These are phyloP conservation scores for Triticum timopheevii DNA, from an alignment of 176 grass and related monocot species.

Conservation along the genomic window DNA sequence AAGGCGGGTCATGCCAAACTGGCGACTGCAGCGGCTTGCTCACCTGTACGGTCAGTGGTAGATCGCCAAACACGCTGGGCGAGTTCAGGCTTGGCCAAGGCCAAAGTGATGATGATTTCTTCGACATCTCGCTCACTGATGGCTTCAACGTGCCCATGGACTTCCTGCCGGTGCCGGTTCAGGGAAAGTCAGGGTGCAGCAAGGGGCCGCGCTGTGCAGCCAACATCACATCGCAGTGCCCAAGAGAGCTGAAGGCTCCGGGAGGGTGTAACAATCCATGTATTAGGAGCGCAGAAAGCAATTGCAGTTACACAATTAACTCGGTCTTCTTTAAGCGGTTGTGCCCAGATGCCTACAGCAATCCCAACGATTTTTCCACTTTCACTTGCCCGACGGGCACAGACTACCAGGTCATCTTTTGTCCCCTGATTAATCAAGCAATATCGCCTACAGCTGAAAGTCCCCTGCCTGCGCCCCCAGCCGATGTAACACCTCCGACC, in stretches of 20 bases:
- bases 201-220: not conserved
- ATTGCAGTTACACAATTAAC: not conserved
- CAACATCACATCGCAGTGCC: not conserved
- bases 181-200: not conserved
- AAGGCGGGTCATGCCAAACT: not conserved
- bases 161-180: not conserved
- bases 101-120: not conserved
- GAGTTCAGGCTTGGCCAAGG: not conserved
- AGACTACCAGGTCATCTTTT: not conserved
- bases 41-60: not conserved
- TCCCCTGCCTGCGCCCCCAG: not conserved
- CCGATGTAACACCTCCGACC: too few species aligned
- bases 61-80: not conserved
- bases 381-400: not conserved
- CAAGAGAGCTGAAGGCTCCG: not conserved
- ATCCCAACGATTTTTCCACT: not conserved
- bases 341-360: not conserved
- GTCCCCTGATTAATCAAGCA: too few species aligned
- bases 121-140: not conserved
- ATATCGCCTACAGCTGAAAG: too few species aligned
- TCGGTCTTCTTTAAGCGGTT: not conserved
- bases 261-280: not conserved
- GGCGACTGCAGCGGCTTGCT: constrained; percentile 21
- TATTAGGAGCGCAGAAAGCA: too few species aligned
- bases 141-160: not conserved